Base-by-base conservation (phyloP, 805 yeast species). In the Candida piceae region DNA sequence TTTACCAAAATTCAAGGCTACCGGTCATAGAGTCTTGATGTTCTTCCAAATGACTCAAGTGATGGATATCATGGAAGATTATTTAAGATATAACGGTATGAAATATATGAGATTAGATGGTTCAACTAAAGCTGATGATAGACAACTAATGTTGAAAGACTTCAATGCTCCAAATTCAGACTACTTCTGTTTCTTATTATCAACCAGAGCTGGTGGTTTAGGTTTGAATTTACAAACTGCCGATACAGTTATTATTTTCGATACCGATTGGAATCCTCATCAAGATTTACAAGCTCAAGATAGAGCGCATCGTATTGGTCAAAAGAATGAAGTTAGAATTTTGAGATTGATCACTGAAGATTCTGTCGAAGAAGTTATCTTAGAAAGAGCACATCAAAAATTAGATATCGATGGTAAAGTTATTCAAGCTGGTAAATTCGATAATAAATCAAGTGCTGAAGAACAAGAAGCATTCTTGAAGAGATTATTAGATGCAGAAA, bases 251-350 rank as follows among this genome's bases (percentile, higher is more conserved):
- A 78, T 84, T 45, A 84, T 84, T 45, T 84, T 84, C 57, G 94
- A 84, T 58, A 82, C 90, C 12, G 94, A 84, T 64, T 84, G 94
- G 94, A 84, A 84, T 55, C 94, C 94, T 7, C 94, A 84, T 64
- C 94, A 84, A 61, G 94, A 84, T 76, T 74, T 84, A 54, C 94
- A 84, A 59, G 94, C 93, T 1, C 94, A 84, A 62, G 94, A 84
- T 62, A 72, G 94, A 67, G 94, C 94, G 1, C 94, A 84, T 60
- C 76, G 94, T 70, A 84, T 84, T 58, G 94, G 94, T 30, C 94
- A 84, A 55, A 84, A 84, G 69, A 84, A 84, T 57, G 94, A 84
- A 58, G 94, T 84, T 39, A 69, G 90, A 58, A 84, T 84, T 50
- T 69, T 84, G 56, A 72, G 94, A 62, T 72, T 84, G 56, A 84